These are phyloP conservation scores for Backusella liffmaniae DNA, from an alignment of 192 early-diverging fungal species.

Conservation along the genomic window DNA sequence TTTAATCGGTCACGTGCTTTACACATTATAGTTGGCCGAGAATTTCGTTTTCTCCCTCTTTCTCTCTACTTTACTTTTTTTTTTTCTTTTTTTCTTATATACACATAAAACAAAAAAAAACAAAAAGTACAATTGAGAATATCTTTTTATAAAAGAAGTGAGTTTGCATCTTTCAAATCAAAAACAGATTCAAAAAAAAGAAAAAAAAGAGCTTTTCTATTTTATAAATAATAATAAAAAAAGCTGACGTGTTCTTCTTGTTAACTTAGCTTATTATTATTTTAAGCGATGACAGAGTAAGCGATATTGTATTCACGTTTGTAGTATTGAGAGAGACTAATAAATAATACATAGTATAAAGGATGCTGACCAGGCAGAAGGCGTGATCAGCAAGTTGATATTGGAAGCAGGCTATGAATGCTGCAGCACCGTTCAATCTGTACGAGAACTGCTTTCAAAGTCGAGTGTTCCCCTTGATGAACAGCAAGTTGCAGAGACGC, in stretches of 20 bases:
- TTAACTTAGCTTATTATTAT: not conserved
- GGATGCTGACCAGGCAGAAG: conserved; percentile 11
- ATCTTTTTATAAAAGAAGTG: not conserved
- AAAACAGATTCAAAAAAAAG: not conserved
- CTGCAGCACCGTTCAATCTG: conserved; percentile 38
- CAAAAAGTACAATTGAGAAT: not conserved
- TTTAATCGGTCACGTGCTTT: not conserved
- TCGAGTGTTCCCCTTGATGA: conserved; percentile 39
- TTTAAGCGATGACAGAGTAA: conserved; percentile 13
- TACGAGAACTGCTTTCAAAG: conserved; percentile 45
- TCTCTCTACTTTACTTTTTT: not conserved
- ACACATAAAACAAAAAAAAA: not conserved
- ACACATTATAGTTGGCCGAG: not conserved
- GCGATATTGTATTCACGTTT: not conserved
- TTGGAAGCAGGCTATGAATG: conserved; percentile 52
- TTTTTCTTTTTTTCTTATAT: not conserved
- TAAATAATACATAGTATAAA: not conserved
- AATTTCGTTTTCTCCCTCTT: not conserved
- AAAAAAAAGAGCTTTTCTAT: not conserved
- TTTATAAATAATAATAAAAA: not conserved
- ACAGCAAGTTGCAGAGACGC: conserved; percentile 54
- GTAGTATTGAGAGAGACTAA: not conserved
- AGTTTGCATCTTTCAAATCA: not conserved
- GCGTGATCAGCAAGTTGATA: conserved; percentile 43
- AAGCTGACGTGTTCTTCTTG: conserved; percentile 9